These are phyloP conservation scores for Austropuccinia psidii DNA, from an alignment of 1,284 basidiomycete species.

Conservation along the genomic window DNA sequence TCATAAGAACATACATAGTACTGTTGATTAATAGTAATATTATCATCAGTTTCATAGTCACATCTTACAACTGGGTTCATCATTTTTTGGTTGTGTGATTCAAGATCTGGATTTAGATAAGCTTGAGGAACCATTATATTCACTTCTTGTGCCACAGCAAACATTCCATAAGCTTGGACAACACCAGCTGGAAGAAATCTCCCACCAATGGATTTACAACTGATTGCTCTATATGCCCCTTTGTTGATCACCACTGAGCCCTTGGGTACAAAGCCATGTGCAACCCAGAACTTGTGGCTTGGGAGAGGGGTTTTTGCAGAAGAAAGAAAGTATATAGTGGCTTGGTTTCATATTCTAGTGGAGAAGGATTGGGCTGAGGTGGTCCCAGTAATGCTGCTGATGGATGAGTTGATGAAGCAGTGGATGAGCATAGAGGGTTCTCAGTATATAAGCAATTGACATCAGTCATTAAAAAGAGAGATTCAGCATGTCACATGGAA, in stretches of 20 bases:
- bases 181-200: constrained; percentile 85
- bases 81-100: no score
- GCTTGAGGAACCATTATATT: constrained; percentile 56
- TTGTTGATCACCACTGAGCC: constrained; percentile 80
- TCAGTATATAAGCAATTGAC: constrained; percentile 93
- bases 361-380: neutral
- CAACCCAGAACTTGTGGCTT: constrained; percentile 80
- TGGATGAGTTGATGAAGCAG: constrained; percentile 47
- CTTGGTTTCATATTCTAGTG: neutral
- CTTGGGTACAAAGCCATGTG: constrained; percentile 79
- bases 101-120: neutral
- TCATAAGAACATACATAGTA: no score
- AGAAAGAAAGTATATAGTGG: constrained; percentile 20
- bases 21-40: no score
- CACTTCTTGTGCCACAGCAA: constrained; percentile 90
- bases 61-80: no score
- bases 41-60: no score
- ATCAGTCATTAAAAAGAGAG: constrained; percentile 91
- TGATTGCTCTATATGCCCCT: constrained; percentile 79
- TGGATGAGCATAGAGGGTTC: constrained; percentile 82
- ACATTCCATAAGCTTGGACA: constrained; percentile 72
- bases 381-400: neutral
- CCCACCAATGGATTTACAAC: constrained; percentile 75
- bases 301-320: neutral
- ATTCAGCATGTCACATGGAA: constrained; percentile 94